These are phyloP conservation scores for Penicillium psychrofluorescens DNA, from an alignment of 495 filamentous ascomycete genomes.

Conservation along the genomic window DNA sequence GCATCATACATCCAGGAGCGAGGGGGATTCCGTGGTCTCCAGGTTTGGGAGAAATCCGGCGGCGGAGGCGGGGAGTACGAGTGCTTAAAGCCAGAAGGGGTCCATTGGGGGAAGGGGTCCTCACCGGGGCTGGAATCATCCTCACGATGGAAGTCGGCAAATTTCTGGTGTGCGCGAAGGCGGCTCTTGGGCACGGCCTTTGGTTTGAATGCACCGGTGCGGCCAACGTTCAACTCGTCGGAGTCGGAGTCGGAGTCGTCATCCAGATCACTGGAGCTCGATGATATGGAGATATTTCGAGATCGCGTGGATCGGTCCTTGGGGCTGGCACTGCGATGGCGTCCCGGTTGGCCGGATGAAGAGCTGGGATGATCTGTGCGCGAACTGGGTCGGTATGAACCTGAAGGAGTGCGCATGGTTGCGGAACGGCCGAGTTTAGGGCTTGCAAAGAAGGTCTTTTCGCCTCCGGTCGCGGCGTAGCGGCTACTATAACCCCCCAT, in stretches of 20 bases:
- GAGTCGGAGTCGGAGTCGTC: constrained; percentile 8
- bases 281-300: constrained; percentile 20
- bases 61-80: constrained; percentile 4
- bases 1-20: constrained; percentile 9
- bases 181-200: constrained; percentile 40
- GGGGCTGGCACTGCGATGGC: constrained; percentile 36
- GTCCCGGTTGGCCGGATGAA: constrained; percentile 14
- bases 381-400: constrained; percentile 17
- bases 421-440: constrained; percentile 36
- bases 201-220: constrained; percentile 19
- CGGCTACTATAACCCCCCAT: constrained; percentile 44
- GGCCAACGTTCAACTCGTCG: constrained; percentile 12
- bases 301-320: constrained; percentile 14
- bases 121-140: constrained; percentile 21
- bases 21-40: constrained; percentile 7
- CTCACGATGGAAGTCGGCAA: constrained; percentile 21
- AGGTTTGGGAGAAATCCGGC: not conserved
- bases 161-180: constrained; percentile 28
- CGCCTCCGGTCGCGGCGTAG: constrained; percentile 62
- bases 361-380: constrained; percentile 33
- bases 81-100: not conserved
- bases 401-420: constrained; percentile 38
- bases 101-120: constrained; percentile 9
- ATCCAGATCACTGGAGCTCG: constrained; percentile 32
- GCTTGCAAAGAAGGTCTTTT: constrained; percentile 53